A percentile compares a stretch with the other conserved stretches of the same genome.
Evolutionary conservation across 2,329 filamentous ascomycete species (phyloP).

Genomic region (Cytospora chrysosperma): DNA sequence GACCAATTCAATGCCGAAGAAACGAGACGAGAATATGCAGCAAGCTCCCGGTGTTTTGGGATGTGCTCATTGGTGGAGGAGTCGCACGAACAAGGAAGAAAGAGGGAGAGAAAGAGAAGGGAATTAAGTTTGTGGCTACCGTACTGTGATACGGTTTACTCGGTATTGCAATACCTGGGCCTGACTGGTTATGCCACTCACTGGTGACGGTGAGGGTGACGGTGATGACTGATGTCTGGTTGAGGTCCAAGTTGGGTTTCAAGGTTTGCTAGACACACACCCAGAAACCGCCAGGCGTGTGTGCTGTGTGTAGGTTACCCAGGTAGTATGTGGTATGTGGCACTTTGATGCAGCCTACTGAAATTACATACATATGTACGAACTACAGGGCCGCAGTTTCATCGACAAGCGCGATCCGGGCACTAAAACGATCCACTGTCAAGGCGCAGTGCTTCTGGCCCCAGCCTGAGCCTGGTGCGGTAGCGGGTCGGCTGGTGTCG

Average conservation of each 20-base stretch:
- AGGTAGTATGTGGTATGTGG: neutral
- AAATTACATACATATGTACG: neutral
- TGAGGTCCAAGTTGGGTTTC: too few species aligned
- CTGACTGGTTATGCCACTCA: too few species aligned
- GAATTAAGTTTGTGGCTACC: neutral
- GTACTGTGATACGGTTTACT: neutral
- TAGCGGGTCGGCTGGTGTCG: too few species aligned
- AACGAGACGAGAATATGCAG: neutral
- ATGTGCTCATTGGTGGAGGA: neutral
- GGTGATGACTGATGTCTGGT: too few species aligned
- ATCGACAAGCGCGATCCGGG: neutral
- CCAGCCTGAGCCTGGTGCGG: too few species aligned
- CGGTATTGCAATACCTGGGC: too few species aligned
- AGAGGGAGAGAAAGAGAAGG: neutral
- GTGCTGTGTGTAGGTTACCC: too few species aligned
- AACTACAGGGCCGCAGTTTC: neutral
- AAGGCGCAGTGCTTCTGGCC: neutral
- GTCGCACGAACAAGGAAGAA: neutral
- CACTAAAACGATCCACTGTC: neutral
- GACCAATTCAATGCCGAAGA: neutral
- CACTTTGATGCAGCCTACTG: neutral
- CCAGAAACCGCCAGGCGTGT: neutral
- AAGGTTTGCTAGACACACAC: neutral
- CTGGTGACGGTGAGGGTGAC: too few species aligned
- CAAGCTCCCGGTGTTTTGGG: too few species aligned